phyloP scores from a whole-genome alignment of 305 asterid species.

The Solanum chacoense region DNA sequence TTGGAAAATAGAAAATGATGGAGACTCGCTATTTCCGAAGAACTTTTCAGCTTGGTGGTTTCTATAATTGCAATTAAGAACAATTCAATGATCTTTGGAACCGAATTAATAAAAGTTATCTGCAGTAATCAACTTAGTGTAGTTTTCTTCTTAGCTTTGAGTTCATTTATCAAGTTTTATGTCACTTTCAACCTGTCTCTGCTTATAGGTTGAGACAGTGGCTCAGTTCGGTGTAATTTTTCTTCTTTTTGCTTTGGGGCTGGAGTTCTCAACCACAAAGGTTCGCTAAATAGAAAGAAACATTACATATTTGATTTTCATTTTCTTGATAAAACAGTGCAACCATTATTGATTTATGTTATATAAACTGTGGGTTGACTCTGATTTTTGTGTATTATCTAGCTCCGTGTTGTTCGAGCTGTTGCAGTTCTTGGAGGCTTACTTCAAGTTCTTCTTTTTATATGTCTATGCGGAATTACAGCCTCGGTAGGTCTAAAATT shows the following conservation, averaged over 20 bases:
- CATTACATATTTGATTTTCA: neutral
- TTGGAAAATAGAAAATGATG: neutral
- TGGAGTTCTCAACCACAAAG: slow-evolving; percentile 91
- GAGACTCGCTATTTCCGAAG: neutral
- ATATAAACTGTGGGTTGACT: slow-evolving; percentile 4
- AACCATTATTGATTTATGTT: neutral
- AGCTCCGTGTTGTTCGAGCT: slow-evolving; percentile 97
- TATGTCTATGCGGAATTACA: slow-evolving; percentile 89
- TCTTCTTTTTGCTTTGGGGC: slow-evolving; percentile 96
- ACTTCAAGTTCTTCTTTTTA: slow-evolving; percentile 82
- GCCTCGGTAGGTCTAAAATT: slow-evolving; percentile 53
- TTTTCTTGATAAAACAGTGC: neutral
- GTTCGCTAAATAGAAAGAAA: slow-evolving; percentile 21
- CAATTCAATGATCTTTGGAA: neutral
- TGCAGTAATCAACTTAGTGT: neutral
- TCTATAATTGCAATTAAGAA: neutral
- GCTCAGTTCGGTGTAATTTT: slow-evolving; percentile 99
- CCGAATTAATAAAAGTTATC: neutral
- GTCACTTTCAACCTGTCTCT: slow-evolving; percentile 13
- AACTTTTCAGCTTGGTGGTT: neutral
- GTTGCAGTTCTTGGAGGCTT: slow-evolving; percentile 98
- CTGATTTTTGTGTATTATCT: slow-evolving; percentile 14
- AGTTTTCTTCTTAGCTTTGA: neutral
- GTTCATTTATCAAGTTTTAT: slow-evolving; percentile 3
- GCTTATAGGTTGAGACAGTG: slow-evolving; percentile 89